Conservation (phyloP, 176 grass and related monocot genomes). For the Oryza coarctata region DNA sequence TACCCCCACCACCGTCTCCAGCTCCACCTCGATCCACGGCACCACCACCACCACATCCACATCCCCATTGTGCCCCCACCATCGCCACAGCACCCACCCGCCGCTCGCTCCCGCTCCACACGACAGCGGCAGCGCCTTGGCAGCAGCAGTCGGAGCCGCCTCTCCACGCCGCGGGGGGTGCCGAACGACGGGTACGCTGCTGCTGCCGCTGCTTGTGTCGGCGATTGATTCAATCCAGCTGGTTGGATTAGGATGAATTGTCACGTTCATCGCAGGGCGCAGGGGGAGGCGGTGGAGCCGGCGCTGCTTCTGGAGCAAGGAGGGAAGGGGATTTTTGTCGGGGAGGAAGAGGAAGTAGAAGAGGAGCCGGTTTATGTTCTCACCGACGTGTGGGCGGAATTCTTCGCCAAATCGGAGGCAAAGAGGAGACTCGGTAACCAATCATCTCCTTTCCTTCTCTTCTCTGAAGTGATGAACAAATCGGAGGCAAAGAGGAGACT, state of each 20-base stretch:
- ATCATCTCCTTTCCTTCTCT: no score
- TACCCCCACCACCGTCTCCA: constrained; percentile 41
- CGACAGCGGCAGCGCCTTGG: background rate
- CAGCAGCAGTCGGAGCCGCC: background rate
- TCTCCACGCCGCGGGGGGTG: background rate
- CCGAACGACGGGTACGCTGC: background rate
- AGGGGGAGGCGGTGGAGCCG: background rate
- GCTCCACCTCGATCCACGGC: constrained; percentile 45
- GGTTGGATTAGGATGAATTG: background rate
- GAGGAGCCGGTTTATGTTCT: constrained; percentile 56
- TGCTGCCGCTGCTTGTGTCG: background rate
- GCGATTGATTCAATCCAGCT: background rate
- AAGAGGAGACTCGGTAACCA: constrained; percentile 51
- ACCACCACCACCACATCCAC: constrained; percentile 40
- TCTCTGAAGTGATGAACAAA: no score
- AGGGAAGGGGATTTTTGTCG: constrained; percentile 13
- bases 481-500: constrained; percentile 65
- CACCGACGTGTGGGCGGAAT: constrained; percentile 62
- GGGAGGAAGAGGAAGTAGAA: constrained; percentile 24
- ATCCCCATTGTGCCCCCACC: constrained; percentile 25
- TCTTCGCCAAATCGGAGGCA: constrained; percentile 72
- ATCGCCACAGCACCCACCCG: background rate
- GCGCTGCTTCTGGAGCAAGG: background rate
- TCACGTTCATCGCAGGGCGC: background rate
- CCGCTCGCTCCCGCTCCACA: background rate